Percentiles rank a stretch among this genome's conserved stretches.
These are phyloP conservation scores for Madurella mycetomatis DNA, from an alignment of 2,329 filamentous ascomycete genomes.

Conservation along the genomic window DNA sequence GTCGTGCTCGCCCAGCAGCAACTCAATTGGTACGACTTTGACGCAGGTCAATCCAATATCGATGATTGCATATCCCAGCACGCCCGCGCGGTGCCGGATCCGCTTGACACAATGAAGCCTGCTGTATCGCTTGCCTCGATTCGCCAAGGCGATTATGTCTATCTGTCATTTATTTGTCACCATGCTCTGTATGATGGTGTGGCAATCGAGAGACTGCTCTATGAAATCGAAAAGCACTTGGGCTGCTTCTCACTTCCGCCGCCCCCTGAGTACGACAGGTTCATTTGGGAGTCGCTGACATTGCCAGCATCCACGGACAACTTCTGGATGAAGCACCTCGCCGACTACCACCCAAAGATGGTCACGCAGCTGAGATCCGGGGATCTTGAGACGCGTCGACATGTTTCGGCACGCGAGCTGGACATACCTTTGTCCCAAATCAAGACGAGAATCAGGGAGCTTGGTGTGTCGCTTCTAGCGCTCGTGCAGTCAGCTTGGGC, in stretches of 20 bases:
- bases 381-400: not conserved
- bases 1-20: conserved; percentile 54
- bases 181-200: conserved; percentile 86
- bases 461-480: conserved; percentile 60
- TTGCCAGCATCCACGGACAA: conserved; percentile 45
- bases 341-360: conserved; percentile 39
- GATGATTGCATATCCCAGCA: conserved; percentile 39
- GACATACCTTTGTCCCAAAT: conserved; percentile 41
- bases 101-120: conserved; percentile 42
- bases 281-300: conserved; percentile 56
- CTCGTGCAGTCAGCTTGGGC: conserved; percentile 71
- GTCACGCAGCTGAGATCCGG: conserved; percentile 1
- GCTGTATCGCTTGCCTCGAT: conserved; percentile 45
- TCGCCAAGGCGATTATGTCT: conserved; percentile 27
- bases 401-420: conserved; percentile 26
- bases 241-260: conserved; percentile 41
- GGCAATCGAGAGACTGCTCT: conserved; percentile 64
- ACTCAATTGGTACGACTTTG: conserved; percentile 39
- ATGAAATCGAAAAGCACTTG: conserved; percentile 63
- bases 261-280: conserved; percentile 55
- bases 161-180: conserved; percentile 56
- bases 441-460: conserved; percentile 44
- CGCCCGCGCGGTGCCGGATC: conserved; percentile 33
- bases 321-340: conserved; percentile 64
- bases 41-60: conserved; percentile 28